Percentiles rank a stretch among this genome's conserved stretches.
phyloP scores from a whole-genome alignment of 163 green algal species.

The Prototheca wickerhamii region DNA sequence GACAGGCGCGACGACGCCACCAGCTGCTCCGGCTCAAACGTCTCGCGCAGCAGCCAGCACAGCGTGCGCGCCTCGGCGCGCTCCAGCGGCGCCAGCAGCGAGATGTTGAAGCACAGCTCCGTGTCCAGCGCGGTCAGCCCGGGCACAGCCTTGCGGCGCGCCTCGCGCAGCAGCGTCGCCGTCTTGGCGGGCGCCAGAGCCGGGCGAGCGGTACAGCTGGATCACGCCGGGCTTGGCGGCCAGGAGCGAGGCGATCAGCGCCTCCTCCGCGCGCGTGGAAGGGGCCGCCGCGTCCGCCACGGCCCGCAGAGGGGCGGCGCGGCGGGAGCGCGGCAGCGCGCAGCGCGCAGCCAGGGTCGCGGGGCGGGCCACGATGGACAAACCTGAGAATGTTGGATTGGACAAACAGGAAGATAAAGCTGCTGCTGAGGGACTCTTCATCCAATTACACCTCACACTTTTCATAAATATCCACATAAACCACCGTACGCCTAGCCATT shows the following conservation, averaged over 20 bases:
- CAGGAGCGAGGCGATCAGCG: not conserved
- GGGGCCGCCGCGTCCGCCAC: too few relatives aligned
- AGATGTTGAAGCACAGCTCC: conserved; percentile 88
- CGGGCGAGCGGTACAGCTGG: conserved; percentile 56
- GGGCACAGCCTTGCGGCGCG: conserved; percentile 21
- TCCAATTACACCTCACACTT: too few relatives aligned
- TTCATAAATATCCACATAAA: too few relatives aligned
- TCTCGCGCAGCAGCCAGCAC: conserved; percentile 91
- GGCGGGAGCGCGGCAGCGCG: too few relatives aligned
- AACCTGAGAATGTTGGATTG: too few relatives aligned
- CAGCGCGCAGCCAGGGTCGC: too few relatives aligned
- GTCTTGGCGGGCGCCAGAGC: conserved; percentile 38
- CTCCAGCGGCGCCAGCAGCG: conserved; percentile 50
- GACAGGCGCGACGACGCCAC: not conserved
- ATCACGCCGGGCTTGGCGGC: conserved; percentile 22
- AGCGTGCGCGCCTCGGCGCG: conserved; percentile 64
- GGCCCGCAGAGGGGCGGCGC: too few relatives aligned
- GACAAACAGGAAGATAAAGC: too few relatives aligned
- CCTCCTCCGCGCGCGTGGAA: not conserved
- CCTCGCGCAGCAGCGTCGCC: conserved; percentile 39
- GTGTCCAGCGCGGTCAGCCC: conserved; percentile 35
- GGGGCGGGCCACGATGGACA: too few relatives aligned
- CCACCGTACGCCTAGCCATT: too few relatives aligned
- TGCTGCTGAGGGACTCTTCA: too few relatives aligned
- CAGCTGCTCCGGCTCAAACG: conserved; percentile 88